Percentiles rank a stretch among this genome's conserved stretches.
Evolutionary conservation across 257 asterid species (phyloP).

Genomic region (Plantago ovata): DNA sequence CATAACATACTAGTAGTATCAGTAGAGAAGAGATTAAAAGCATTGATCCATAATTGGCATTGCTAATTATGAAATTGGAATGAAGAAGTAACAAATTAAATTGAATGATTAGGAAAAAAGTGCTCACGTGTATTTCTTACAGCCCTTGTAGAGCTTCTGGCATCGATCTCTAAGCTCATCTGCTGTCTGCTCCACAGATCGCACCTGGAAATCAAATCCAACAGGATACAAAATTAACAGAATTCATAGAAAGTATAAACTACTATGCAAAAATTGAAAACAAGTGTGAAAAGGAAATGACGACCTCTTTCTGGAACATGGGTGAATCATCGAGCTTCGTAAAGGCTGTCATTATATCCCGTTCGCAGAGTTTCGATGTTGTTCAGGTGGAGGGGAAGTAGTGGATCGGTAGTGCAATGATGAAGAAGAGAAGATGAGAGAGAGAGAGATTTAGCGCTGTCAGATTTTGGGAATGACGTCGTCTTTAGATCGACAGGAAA

Average conservation of each 20-base stretch:
- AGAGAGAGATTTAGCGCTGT: too few species aligned
- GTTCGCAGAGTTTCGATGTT: constrained; percentile 10
- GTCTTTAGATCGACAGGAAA: too few species aligned
- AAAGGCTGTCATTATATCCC: constrained; percentile 57
- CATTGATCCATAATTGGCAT: neutral
- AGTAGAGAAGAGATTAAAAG: neutral
- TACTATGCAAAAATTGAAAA: neutral
- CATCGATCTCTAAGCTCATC: constrained; percentile 92
- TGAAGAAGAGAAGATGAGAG: too few species aligned
- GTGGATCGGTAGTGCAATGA: too few species aligned
- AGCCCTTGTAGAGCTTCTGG: constrained; percentile 78
- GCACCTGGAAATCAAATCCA: constrained; percentile 44
- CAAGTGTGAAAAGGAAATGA: neutral
- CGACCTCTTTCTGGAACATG: constrained; percentile 91
- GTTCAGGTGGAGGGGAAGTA: constrained; percentile 12
- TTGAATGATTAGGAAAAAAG: constrained; percentile 12
- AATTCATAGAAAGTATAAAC: neutral
- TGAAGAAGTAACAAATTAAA: neutral
- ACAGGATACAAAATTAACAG: constrained; percentile 11
- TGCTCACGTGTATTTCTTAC: constrained; percentile 85
- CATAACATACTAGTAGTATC: neutral
- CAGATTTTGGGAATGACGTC: too few species aligned
- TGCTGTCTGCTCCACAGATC: constrained; percentile 71
- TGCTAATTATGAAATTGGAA: neutral
- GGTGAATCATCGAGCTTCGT: constrained; percentile 95